phyloP scores from a whole-genome alignment of 352 stramenopile genomes.

The Pythium dissimile region DNA sequence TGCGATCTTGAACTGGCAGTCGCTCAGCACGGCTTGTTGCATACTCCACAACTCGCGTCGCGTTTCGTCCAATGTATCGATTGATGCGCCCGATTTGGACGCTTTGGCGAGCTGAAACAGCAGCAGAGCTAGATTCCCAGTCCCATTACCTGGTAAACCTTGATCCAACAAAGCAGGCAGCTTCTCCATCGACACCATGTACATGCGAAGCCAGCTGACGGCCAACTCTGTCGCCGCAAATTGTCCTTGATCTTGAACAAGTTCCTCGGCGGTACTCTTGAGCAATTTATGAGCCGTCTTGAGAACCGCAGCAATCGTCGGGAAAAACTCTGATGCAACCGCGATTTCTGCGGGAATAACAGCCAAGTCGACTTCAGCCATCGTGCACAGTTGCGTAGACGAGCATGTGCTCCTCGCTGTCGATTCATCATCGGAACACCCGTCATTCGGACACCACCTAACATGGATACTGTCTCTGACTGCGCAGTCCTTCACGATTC shows the following conservation, averaged over 20 bases:
- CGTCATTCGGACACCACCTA: not conserved
- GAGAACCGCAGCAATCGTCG: conserved; percentile 17
- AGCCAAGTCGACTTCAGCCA: not conserved
- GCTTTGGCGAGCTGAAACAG: conserved; percentile 65
- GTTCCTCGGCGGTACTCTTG: conserved; percentile 1
- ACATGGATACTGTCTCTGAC: conserved; percentile 2
- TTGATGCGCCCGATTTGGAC: conserved; percentile 34
- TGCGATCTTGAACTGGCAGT: conserved; percentile 40
- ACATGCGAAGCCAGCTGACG: conserved; percentile 50
- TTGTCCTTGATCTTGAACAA: conserved; percentile 1
- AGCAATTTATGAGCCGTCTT: conserved; percentile 22
- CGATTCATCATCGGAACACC: not conserved
- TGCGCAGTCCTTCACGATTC: conserved; percentile 11
- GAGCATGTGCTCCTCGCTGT: not conserved
- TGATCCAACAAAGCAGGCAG: conserved; percentile 62
- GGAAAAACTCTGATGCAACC: conserved; percentile 5
- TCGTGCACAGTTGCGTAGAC: not conserved
- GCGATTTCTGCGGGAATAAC: not conserved
- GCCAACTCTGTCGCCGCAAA: conserved; percentile 35
- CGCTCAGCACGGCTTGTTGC: conserved; percentile 39
- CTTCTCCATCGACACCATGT: conserved; percentile 36
- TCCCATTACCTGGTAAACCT: conserved; percentile 49
- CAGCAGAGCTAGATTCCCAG: conserved; percentile 52
- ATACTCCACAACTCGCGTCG: conserved; percentile 28
- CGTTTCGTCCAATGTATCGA: conserved; percentile 25